A percentile compares a stretch with the other conserved stretches of the same genome.
Evolutionary conservation across 352 stramenopile species (phyloP).

Genomic region (Phytophthora pinifolia): DNA sequence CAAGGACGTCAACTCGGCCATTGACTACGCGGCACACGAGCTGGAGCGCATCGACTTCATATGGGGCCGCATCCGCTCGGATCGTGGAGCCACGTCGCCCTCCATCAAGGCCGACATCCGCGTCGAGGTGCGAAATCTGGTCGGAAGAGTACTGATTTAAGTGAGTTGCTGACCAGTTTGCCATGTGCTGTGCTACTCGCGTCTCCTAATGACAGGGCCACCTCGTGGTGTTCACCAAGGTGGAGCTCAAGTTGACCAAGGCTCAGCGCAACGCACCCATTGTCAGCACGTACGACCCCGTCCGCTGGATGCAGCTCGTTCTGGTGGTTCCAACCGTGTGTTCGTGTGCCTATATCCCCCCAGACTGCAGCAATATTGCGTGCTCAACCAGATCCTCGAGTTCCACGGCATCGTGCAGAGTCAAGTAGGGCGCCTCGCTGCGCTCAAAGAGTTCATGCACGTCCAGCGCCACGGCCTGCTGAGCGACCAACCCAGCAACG

Average conservation of each 20-base stretch:
- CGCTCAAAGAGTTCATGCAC: constrained; percentile 54
- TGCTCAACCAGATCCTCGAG: constrained; percentile 85
- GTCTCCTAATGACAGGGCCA: constrained; percentile 48
- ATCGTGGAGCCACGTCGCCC: constrained; percentile 39
- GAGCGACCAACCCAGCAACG: constrained; percentile 36
- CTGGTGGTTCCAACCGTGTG: constrained; percentile 11
- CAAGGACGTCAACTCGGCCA: constrained; percentile 52
- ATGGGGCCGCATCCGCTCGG: constrained; percentile 76
- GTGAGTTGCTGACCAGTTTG: not conserved
- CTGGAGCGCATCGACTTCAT: constrained; percentile 84
- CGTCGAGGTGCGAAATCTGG: constrained; percentile 45
- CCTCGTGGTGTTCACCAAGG: constrained; percentile 67
- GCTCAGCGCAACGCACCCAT: constrained; percentile 50
- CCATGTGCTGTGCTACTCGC: constrained; percentile 19
- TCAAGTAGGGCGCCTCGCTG: constrained; percentile 48
- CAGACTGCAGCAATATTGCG: constrained; percentile 81
- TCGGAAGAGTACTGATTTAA: constrained; percentile 14
- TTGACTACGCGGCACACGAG: constrained; percentile 57
- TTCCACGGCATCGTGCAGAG: constrained; percentile 72
- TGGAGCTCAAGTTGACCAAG: constrained; percentile 73
- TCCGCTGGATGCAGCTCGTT: not conserved
- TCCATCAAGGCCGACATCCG: constrained; percentile 70
- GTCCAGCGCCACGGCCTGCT: constrained; percentile 43
- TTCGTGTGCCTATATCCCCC: not conserved
- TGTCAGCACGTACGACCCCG: constrained; percentile 44